Evolutionary conservation across 192 early-diverging fungal genomes (phyloP).

Genomic region (Coemansia sp.): DNA sequence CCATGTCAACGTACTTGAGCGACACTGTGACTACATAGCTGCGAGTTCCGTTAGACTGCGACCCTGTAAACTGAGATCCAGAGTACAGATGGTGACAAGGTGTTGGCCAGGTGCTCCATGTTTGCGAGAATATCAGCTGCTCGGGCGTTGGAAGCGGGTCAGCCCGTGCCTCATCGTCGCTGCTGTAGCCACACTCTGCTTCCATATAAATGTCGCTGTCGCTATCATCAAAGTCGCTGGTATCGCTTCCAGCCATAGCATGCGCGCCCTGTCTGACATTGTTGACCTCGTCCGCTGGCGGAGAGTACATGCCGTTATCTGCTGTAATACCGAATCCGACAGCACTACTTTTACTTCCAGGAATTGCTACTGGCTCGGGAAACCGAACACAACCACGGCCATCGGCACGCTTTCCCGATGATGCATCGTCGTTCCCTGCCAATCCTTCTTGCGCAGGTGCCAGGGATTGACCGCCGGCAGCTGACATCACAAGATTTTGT

Average conservation of each 20-base stretch:
- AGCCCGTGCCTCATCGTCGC: conserved; percentile 19
- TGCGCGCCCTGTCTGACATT: background rate
- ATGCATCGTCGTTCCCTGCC: background rate
- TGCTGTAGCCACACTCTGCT: conserved; percentile 1
- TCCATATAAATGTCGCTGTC: conserved; percentile 3
- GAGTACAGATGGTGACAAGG: conserved; percentile 52
- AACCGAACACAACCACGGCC: background rate
- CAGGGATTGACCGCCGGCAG: background rate
- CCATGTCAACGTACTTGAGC: conserved; percentile 62
- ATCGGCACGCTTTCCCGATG: too few relatives aligned
- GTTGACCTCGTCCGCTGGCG: background rate
- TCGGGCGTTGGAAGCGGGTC: conserved; percentile 45
- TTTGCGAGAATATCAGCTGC: conserved; percentile 49
- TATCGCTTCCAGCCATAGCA: background rate
- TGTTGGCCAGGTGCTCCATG: conserved; percentile 53
- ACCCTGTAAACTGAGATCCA: conserved; percentile 44
- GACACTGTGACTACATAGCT: conserved; percentile 41
- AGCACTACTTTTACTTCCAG: background rate
- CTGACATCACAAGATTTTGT: background rate
- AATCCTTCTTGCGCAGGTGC: background rate
- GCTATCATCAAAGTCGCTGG: background rate
- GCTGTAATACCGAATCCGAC: background rate
- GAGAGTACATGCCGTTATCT: background rate
- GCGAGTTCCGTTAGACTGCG: conserved; percentile 48
- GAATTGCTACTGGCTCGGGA: too few relatives aligned